Evolutionary conservation across 1,139 yeast species (phyloP).

Genomic region (Blastobotrys elegans): DNA sequence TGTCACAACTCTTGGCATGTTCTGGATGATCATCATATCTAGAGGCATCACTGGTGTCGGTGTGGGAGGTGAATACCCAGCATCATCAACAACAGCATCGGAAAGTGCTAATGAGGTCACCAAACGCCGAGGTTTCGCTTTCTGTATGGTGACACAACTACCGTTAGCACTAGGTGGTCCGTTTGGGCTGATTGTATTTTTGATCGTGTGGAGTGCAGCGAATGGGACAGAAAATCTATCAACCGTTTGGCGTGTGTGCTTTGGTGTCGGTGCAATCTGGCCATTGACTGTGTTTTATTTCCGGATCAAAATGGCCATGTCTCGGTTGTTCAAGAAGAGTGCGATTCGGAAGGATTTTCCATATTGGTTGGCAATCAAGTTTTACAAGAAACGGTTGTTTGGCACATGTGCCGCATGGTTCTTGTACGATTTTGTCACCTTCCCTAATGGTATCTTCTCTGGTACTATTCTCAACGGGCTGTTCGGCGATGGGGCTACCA

Average conservation of each 20-base stretch:
- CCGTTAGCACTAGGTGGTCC: constrained; percentile 77
- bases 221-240: constrained; percentile 41
- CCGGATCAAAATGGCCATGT: constrained; percentile 65
- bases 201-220: constrained; percentile 61
- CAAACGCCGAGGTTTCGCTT: constrained; percentile 58
- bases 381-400: constrained; percentile 50
- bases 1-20: constrained; percentile 50
- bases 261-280: constrained; percentile 71
- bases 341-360: constrained; percentile 52
- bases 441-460: constrained; percentile 59
- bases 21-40: constrained; percentile 68
- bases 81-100: constrained; percentile 62
- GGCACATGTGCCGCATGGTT: constrained; percentile 63
- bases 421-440: constrained; percentile 59
- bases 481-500: constrained; percentile 36
- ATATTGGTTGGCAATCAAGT: constrained; percentile 47
- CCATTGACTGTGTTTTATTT: constrained; percentile 69
- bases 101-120: constrained; percentile 71
- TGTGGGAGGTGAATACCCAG: constrained; percentile 74
- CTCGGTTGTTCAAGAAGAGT: constrained; percentile 49
- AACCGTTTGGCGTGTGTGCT: constrained; percentile 70
- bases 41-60: constrained; percentile 69
- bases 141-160: constrained; percentile 62
- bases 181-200: constrained; percentile 60
- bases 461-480: constrained; percentile 49